These are phyloP conservation scores for Haematococcus sp. DNA, from an alignment of 139 green algal species.

Conservation along the genomic window DNA sequence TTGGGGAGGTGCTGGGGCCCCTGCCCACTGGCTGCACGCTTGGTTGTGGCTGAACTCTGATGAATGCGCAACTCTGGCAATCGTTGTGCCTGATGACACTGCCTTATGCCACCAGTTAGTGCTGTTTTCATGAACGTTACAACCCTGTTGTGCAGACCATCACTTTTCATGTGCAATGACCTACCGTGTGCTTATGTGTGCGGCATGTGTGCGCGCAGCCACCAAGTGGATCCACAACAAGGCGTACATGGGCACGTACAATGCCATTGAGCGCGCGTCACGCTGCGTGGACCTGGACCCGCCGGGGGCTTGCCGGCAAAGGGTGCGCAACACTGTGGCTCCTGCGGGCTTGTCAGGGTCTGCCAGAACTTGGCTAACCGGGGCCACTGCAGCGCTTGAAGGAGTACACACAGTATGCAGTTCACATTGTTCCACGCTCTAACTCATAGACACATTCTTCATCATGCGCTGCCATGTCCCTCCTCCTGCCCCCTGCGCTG, in stretches of 20 bases:
- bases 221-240: constrained; percentile 64
- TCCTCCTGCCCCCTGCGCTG: not conserved
- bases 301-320: too few relatives aligned
- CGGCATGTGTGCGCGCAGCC: constrained; percentile 22
- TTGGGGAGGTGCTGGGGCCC: too few relatives aligned
- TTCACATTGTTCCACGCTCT: not conserved
- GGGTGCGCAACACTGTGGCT: too few relatives aligned
- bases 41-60: not conserved
- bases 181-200: not conserved
- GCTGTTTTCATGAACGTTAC: not conserved
- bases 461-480: not conserved
- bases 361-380: too few relatives aligned
- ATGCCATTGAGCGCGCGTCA: not conserved
- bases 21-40: too few relatives aligned
- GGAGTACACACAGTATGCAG: not conserved
- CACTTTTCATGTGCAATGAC: not conserved
- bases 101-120: not conserved
- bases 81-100: not conserved
- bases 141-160: too few relatives aligned
- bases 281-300: not conserved
- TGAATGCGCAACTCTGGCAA: not conserved
- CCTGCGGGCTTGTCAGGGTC: not conserved
- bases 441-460: not conserved
- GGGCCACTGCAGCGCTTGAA: not conserved
- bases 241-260: not conserved